Evolutionary conservation across 2,329 filamentous ascomycete species (phyloP).

Genomic region (Penicillium sp.): DNA sequence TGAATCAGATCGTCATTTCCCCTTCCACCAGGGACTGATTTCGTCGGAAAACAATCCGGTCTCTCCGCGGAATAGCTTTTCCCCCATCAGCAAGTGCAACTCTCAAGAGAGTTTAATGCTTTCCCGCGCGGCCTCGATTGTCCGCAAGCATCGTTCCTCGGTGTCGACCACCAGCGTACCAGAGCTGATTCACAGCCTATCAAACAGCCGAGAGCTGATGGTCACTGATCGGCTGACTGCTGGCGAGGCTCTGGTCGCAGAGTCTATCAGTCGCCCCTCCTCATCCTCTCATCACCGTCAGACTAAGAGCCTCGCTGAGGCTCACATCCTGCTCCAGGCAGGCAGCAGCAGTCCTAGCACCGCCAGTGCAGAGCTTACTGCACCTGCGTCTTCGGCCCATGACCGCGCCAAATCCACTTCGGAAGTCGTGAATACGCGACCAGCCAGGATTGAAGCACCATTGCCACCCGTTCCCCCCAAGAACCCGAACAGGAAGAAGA

Average conservation of each 20-base stretch:
- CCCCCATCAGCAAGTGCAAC: slow-evolving; percentile 51
- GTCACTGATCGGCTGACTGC: slow-evolving; percentile 22
- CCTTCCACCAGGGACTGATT: slow-evolving; percentile 40
- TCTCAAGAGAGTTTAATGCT: slow-evolving; percentile 53
- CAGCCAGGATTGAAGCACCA: slow-evolving; percentile 18
- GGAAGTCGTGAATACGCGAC: slow-evolving; percentile 23
- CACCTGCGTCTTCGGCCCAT: slow-evolving; percentile 22
- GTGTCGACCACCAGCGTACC: slow-evolving; percentile 44
- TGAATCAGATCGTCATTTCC: slow-evolving; percentile 45
- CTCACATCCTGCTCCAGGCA: slow-evolving; percentile 27
- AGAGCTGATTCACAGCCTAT: slow-evolving; percentile 40
- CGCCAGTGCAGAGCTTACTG: slow-evolving; percentile 23
- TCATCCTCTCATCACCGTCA: slow-evolving; percentile 32
- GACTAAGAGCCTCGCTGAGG: slow-evolving; percentile 35
- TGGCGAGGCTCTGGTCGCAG: slow-evolving; percentile 15
- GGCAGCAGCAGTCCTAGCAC: slow-evolving; percentile 26
- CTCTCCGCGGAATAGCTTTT: slow-evolving; percentile 46
- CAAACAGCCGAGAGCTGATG: slow-evolving; percentile 37
- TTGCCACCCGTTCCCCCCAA: slow-evolving; percentile 25
- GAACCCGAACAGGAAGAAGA: slow-evolving; percentile 30
- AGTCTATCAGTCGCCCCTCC: slow-evolving; percentile 15
- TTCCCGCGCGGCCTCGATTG: slow-evolving; percentile 45
- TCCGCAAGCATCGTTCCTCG: slow-evolving; percentile 45
- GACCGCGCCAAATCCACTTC: slow-evolving; percentile 37
- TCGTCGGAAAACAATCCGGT: slow-evolving; percentile 36